Base-by-base conservation (phyloP, 345 rosid species). In the Ceriops zippeliana region DNA sequence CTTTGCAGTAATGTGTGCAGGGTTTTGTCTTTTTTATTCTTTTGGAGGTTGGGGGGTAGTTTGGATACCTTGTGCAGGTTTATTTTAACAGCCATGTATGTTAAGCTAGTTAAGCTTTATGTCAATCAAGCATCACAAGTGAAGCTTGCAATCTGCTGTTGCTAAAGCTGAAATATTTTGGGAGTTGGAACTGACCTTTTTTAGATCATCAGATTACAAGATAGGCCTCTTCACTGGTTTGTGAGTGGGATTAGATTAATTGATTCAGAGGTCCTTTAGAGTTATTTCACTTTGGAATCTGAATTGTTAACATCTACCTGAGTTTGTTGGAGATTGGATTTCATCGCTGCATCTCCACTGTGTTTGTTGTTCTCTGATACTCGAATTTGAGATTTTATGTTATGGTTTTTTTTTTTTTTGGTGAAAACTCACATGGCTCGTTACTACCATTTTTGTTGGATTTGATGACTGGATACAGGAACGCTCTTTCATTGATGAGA, bases 401-500 rank as follows among this genome's bases (percentile, higher is more conserved):
- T 58, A 0, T 24, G 26, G 26, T 24, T 24, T 24, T 24, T 0
- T 24, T 24, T 24, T 24, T 27, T 27, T 58, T 27, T 15, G 10
- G 34, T 13, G 27, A n/a, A 27, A 27, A 58, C 61, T n/a, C 11
- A 15, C 17, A 58, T 58, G 24, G 32, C 17, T 30, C 1, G 5
- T 4, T 58, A 21, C 30, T 38, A 13, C 65, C 28, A n/a, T 35
- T 28, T 65, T 35, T 57, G 30, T 35, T 68, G 37, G 54, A 31
- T 54, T 37, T 46, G 24, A 52, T 66, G 68, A 24, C 30, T 59
- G 62, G 46, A 31, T 83, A 81, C 88, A 93, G 97, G 92, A 89
- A 69, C 71, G 76, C 64, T 70, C 75, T 72, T 78, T 76, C 62
- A 42, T 73, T 20, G 93, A 83, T 80, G 98, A 90, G 71, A 89